Evolutionary conservation across 2,329 filamentous ascomycete species (phyloP), one percentile per base, ranked within the genome.

Genomic region (Pestalotiopsis sp.): DNA sequence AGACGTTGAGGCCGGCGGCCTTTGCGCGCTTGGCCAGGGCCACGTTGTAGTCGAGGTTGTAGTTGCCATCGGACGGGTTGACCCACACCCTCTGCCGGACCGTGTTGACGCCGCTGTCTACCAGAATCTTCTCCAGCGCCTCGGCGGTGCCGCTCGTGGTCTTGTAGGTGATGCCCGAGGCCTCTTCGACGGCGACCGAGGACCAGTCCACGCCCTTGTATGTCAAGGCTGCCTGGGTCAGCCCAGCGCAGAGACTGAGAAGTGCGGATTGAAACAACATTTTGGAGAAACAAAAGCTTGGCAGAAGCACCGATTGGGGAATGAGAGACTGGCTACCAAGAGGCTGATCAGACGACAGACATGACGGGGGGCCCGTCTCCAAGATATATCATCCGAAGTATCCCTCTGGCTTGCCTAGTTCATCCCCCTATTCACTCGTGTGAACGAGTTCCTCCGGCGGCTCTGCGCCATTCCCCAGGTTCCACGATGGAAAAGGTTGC

Each of bases 71-170:
- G 12, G 85, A 81, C 0, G 89, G 88, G 73, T 91, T 91, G 27
- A 93, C 91, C 91, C 91, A 93, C 58, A 93, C 79, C 31, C 92
- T 85, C 77, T 93, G 91, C 20, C 91, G 87, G 60, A 93, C 88
- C 0, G 88, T 91, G 78, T 93, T 93, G 72, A 92, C 87, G 14
- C 91, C 91, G 36, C 83, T 87, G 12, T 80, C 80, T 3, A 83
- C 85, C 3, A 93, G 80, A 66, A 93, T 92, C 2, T 80, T 83
- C 74, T 93, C 91, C 1, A 93, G 82, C 0, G 88, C 79, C 68
- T 88, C 81, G 0, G 80, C 78, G 2, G 80, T 78, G 49, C 90
- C 90, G 23, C 83, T 81, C 0, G 82, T 77, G 63, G 85, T 87
- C 72, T 88, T 90, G 82, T 92, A 93, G 0, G 80, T 80, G 70